phyloP scores from a whole-genome alignment of 1,284 basidiomycete species.

The Papiliotrema fonsecae region DNA sequence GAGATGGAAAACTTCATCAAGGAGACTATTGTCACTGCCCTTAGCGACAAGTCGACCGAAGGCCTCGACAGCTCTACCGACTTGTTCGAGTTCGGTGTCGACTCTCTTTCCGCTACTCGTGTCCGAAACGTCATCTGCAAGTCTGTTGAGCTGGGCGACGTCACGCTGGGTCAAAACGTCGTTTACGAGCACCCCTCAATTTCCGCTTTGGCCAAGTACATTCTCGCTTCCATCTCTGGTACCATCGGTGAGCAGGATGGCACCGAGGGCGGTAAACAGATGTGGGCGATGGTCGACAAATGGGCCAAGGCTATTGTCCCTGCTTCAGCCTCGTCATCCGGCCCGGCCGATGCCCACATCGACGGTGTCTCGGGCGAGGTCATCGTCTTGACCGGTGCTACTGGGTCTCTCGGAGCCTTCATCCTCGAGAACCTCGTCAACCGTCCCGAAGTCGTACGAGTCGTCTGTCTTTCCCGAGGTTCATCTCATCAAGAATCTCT shows the following conservation, averaged over 20 bases:
- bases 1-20: conserved; percentile 50
- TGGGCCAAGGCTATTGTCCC: conserved; percentile 35
- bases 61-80: conserved; percentile 28
- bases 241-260: conserved; percentile 10
- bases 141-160: conserved; percentile 47
- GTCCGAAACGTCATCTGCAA: conserved; percentile 55
- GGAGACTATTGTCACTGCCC: conserved; percentile 42
- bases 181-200: conserved; percentile 47
- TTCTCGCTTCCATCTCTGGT: conserved; percentile 38
- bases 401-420: conserved; percentile 60
- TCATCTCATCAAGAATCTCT: conserved; percentile 33
- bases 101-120: conserved; percentile 57
- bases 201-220: conserved; percentile 25
- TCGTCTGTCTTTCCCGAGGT: conserved; percentile 55
- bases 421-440: conserved; percentile 53
- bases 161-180: conserved; percentile 50
- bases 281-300: conserved; percentile 51
- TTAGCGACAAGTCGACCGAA: conserved; percentile 41
- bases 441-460: conserved; percentile 43
- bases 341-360: neutral
- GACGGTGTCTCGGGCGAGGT: conserved; percentile 19
- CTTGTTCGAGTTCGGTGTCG: conserved; percentile 51
- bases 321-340: neutral
- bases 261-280: conserved; percentile 40
- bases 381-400: conserved; percentile 56